phyloP scores from a whole-genome alignment of 768 basidiomycete genomes.

The Sporobolomyces phaffii region DNA sequence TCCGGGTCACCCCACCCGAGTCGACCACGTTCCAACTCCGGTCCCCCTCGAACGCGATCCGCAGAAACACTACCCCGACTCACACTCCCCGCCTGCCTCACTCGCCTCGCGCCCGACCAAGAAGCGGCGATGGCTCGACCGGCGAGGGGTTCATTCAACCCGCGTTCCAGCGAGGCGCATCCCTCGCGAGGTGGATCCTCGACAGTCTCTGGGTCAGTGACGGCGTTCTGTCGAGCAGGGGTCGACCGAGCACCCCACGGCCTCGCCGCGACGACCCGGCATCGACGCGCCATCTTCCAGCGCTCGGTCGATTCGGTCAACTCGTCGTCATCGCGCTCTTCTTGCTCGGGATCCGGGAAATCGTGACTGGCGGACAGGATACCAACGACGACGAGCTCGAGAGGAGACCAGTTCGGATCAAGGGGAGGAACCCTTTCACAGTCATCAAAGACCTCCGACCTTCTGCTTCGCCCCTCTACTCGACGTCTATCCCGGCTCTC shows the following conservation, averaged over 20 bases:
- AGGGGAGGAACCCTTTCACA: slow-evolving; percentile 7
- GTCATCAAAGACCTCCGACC: neutral
- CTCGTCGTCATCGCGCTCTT: slow-evolving; percentile 19
- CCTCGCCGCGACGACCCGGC: neutral
- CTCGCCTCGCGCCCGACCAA: no score
- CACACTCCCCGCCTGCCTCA: no score
- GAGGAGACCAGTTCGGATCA: neutral
- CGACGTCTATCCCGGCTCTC: neutral
- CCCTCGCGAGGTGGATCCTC: no score
- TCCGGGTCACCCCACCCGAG: neutral
- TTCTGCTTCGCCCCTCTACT: neutral
- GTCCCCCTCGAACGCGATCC: neutral
- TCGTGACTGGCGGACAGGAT: neutral
- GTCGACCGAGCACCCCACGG: neutral
- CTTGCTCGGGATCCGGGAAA: slow-evolving; percentile 17
- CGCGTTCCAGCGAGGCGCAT: no score
- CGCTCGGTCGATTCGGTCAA: slow-evolving; percentile 7
- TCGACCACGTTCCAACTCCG: neutral
- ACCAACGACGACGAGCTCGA: neutral
- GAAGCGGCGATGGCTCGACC: neutral
- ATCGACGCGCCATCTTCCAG: neutral
- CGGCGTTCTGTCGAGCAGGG: neutral
- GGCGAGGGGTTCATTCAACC: neutral
- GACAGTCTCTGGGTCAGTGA: neutral
- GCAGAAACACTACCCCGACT: neutral